phyloP scores from a whole-genome alignment of 768 basidiomycete genomes.

The Termitomyces sp. region DNA sequence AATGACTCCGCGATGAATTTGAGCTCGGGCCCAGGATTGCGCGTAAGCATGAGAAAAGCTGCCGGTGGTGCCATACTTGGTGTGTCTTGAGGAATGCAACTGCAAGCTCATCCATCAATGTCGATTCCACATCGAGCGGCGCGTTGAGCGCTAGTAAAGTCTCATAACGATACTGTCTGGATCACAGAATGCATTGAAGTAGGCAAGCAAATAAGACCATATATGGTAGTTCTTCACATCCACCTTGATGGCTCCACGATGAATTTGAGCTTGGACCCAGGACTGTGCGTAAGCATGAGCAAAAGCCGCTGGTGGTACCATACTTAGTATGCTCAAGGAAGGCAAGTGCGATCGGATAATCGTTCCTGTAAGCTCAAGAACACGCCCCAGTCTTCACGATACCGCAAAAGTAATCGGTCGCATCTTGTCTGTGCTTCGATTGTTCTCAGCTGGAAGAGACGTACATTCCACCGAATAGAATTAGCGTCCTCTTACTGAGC shows the following conservation, averaged over 20 bases:
- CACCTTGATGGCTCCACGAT: conserved; percentile 62
- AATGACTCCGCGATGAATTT: conserved; percentile 73
- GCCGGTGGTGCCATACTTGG: conserved; percentile 96
- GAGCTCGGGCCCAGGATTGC: conserved; percentile 62
- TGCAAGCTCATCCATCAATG: conserved; percentile 84
- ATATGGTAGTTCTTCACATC: conserved; percentile 99
- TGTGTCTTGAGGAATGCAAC: conserved; percentile 87
- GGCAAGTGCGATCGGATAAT: conserved; percentile 75
- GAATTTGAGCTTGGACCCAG: conserved; percentile 72
- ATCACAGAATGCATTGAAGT: no score
- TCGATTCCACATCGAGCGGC: conserved; percentile 72
- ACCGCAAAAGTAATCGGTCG: conserved; percentile 88
- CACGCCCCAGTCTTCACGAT: conserved; percentile 67
- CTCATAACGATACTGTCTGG: conserved; percentile 55
- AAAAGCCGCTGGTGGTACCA: conserved; percentile 91
- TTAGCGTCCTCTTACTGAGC: conserved; percentile 74
- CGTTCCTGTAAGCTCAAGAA: conserved; percentile 80
- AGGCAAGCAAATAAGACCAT: conserved; percentile 88
- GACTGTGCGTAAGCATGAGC: conserved; percentile 49
- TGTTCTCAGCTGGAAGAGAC: conserved; percentile 18
- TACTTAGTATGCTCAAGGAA: conserved; percentile 95
- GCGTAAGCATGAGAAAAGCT: conserved; percentile 61
- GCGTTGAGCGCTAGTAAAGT: conserved; percentile 67
- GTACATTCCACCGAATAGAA: conserved; percentile 86
- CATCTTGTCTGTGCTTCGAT: conserved; percentile 65